Percentiles rank a stretch among this genome's conserved stretches.
Conservation (phyloP, 2,329 filamentous ascomycete genomes). For the Aspergillus jensenii region DNA sequence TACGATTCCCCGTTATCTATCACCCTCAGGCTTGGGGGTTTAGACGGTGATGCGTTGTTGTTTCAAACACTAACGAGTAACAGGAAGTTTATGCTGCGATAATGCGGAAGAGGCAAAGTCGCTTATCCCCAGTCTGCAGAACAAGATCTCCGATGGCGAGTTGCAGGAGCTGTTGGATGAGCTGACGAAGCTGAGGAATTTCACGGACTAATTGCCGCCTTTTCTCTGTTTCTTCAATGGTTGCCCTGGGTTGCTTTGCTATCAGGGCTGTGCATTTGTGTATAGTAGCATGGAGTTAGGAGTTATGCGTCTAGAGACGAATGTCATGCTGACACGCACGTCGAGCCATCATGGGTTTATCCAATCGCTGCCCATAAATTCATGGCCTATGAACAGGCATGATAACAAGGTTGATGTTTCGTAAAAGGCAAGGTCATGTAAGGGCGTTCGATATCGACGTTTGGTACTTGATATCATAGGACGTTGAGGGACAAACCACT, state of each 20-base stretch:
- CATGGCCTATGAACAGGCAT: no score
- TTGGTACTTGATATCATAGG: no score
- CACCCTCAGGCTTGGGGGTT: neutral
- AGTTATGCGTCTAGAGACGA: constrained; percentile 2
- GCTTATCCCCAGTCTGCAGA: constrained; percentile 80
- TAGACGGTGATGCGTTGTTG: neutral
- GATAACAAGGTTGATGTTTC: no score
- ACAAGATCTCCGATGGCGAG: constrained; percentile 89
- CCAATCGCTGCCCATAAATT: no score
- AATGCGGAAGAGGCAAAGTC: constrained; percentile 94
- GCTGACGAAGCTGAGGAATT: constrained; percentile 73
- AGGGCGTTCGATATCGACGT: no score
- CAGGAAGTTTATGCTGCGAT: constrained; percentile 89
- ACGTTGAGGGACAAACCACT: no score
- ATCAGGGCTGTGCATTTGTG: neutral
- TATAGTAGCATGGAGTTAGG: constrained; percentile 17
- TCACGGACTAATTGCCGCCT: constrained; percentile 36
- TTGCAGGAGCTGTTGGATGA: constrained; percentile 86
- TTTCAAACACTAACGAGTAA: neutral
- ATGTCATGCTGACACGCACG: neutral
- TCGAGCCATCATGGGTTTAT: neutral
- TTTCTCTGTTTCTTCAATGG: neutral
- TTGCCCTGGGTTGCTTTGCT: neutral
- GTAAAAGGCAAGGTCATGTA: no score
- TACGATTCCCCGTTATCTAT: constrained; percentile 42